phyloP scores from a whole-genome alignment of 257 asterid species.

The Nicotiana obtusifolia region DNA sequence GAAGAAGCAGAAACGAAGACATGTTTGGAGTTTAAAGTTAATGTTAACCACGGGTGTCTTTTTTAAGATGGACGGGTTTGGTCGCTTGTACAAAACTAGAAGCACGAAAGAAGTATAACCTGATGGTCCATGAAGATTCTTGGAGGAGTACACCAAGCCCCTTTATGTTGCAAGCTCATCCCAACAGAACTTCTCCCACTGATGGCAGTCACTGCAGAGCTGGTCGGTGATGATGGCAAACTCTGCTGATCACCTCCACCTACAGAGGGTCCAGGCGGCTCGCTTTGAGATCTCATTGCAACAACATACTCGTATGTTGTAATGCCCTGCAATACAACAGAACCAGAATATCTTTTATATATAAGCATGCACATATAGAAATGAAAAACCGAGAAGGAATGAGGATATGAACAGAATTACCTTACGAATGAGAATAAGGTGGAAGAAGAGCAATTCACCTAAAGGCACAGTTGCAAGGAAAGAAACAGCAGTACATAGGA shows the following conservation, averaged over 20 bases:
- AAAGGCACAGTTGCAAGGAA: conserved; percentile 82
- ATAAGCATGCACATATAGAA: not conserved
- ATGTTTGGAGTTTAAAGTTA: not conserved
- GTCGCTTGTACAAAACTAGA: not conserved
- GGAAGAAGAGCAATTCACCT: conserved; percentile 92
- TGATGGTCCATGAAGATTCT: conserved; percentile 94
- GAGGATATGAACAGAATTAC: conserved; percentile 22
- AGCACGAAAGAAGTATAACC: conserved; percentile 31
- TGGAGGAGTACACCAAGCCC: conserved; percentile 99
- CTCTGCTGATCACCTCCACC: conserved; percentile 88
- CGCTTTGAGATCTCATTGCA: conserved; percentile 93
- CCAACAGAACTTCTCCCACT: conserved; percentile 97
- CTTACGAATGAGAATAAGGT: conserved; percentile 86
- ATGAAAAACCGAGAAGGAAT: not conserved
- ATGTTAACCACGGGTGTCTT: not conserved
- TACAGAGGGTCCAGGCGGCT: conserved; percentile 80
- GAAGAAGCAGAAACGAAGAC: not conserved
- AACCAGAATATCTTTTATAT: not conserved
- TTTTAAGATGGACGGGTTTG: not conserved
- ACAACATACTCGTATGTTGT: conserved; percentile 90
- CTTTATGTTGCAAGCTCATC: conserved; percentile 80
- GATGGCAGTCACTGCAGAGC: conserved; percentile 89
- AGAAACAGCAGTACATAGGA: conserved; percentile 77
- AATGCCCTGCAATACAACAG: conserved; percentile 55
- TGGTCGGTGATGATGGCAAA: conserved; percentile 83